phyloP scores from a whole-genome alignment of 768 basidiomycete species.

The Psilocybe cyanescens region DNA sequence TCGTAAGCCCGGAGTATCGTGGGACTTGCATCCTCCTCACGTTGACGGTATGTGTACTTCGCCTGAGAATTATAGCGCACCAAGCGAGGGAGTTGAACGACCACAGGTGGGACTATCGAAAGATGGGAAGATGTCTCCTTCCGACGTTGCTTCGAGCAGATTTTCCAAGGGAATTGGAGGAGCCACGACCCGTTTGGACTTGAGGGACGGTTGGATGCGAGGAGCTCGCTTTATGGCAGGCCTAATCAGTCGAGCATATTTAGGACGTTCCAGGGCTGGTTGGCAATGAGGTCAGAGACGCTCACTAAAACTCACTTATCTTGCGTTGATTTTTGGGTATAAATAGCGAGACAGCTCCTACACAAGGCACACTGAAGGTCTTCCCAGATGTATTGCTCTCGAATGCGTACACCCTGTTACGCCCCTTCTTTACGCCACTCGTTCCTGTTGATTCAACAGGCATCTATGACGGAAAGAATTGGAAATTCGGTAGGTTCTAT shows the following conservation, averaged over 20 bases:
- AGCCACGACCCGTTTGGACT: slow-evolving; percentile 71
- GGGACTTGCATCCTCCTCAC: slow-evolving; percentile 51
- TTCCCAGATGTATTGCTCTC: slow-evolving; percentile 69
- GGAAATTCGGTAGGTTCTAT: slow-evolving; percentile 49
- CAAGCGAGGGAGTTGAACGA: not conserved
- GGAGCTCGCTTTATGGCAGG: slow-evolving; percentile 64
- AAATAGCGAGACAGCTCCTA: slow-evolving; percentile 64
- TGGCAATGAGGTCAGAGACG: slow-evolving; percentile 58
- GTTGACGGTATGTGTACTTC: slow-evolving; percentile 39
- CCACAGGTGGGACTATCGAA: slow-evolving; percentile 70
- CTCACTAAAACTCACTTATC: not conserved
- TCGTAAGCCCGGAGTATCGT: slow-evolving; percentile 63
- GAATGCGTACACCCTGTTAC: slow-evolving; percentile 73
- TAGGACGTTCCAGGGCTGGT: slow-evolving; percentile 80
- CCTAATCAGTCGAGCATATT: slow-evolving; percentile 57
- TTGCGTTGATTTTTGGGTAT: not conserved
- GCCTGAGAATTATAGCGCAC: not conserved
- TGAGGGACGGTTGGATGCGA: slow-evolving; percentile 59
- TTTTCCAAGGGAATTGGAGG: slow-evolving; percentile 65
- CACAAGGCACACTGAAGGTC: slow-evolving; percentile 69
- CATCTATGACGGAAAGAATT: slow-evolving; percentile 53
- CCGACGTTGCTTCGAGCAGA: slow-evolving; percentile 62
- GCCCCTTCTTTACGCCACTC: slow-evolving; percentile 73
- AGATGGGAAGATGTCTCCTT: slow-evolving; percentile 70
- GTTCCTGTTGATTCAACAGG: slow-evolving; percentile 42